phyloP scores from a whole-genome alignment of 2,329 filamentous ascomycete genomes.

The Curvularia lunata region DNA sequence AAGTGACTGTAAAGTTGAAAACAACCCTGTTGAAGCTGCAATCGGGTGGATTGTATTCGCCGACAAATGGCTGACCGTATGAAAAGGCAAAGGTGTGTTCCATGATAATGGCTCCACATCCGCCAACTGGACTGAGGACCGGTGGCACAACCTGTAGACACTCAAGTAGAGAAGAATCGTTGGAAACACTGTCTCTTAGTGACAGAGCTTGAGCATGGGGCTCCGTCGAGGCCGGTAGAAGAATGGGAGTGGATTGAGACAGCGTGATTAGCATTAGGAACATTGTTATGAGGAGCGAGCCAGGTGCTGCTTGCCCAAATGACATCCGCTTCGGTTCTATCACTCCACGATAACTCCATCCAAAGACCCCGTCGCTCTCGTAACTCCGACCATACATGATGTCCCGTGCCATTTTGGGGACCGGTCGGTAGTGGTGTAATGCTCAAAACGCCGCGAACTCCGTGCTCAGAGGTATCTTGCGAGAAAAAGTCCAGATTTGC shows the following conservation, averaged over 20 bases:
- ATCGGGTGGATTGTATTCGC: conserved; percentile 68
- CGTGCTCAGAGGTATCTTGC: conserved; percentile 39
- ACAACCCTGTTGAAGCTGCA: conserved; percentile 76
- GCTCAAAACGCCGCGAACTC: conserved; percentile 36
- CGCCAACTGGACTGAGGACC: conserved; percentile 58
- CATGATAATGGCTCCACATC: conserved; percentile 68
- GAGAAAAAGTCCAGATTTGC: conserved; percentile 17
- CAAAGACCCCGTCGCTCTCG: conserved; percentile 20
- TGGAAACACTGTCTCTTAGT: conserved; percentile 31
- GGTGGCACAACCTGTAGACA: conserved; percentile 75
- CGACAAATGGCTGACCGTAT: conserved; percentile 76
- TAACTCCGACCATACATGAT: conserved; percentile 32
- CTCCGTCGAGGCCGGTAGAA: conserved; percentile 26
- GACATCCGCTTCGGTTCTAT: conserved; percentile 18
- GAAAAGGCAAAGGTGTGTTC: conserved; percentile 73
- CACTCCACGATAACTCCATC: conserved; percentile 22
- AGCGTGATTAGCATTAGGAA: conserved; percentile 47
- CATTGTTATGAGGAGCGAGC: conserved; percentile 30
- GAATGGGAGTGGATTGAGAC: conserved; percentile 34
- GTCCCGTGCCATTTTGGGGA: conserved; percentile 18
- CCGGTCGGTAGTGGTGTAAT: conserved; percentile 20
- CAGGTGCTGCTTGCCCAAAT: conserved; percentile 20
- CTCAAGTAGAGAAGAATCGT: conserved; percentile 55
- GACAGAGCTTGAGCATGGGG: conserved; percentile 19
- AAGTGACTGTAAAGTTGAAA: conserved; percentile 77